These are phyloP conservation scores for Phytophthora cactorum DNA, from an alignment of 352 stramenopile genomes.

Conservation along the genomic window DNA sequence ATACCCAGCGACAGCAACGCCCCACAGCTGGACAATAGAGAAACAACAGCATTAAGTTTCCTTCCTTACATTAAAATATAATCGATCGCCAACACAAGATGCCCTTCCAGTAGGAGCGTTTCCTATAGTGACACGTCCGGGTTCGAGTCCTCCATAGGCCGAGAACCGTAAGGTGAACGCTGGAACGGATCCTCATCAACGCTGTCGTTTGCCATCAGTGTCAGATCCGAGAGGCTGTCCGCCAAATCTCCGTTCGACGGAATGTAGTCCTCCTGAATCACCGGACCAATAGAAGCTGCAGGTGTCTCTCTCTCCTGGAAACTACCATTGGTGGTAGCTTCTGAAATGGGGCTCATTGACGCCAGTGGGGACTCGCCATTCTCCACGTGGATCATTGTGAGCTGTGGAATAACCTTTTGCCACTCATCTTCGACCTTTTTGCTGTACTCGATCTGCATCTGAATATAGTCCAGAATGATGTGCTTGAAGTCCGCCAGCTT, in stretches of 20 bases:
- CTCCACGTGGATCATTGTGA: slow-evolving; percentile 79
- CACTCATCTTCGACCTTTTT: slow-evolving; percentile 90
- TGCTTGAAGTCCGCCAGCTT: slow-evolving; percentile 96
- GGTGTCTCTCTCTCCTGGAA: slow-evolving; percentile 23
- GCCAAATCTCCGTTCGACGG: slow-evolving; percentile 58
- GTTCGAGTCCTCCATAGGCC: slow-evolving; percentile 38
- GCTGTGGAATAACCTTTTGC: slow-evolving; percentile 76
- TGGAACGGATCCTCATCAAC: slow-evolving; percentile 35
- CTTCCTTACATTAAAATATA: slow-evolving; percentile 49
- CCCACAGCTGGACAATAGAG: slow-evolving; percentile 24
- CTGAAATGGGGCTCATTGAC: slow-evolving; percentile 49
- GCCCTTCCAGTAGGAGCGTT: not conserved
- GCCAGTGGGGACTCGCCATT: slow-evolving; percentile 34
- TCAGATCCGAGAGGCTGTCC: slow-evolving; percentile 61
- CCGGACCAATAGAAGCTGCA: slow-evolving; percentile 26
- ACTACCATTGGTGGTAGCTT: slow-evolving; percentile 21
- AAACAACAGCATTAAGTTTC: slow-evolving; percentile 16
- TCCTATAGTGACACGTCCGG: slow-evolving; percentile 42
- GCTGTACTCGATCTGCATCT: slow-evolving; percentile 97
- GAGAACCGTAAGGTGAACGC: slow-evolving; percentile 39
- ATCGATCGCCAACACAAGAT: slow-evolving; percentile 18
- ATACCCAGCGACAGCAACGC: not conserved
- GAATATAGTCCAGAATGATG: slow-evolving; percentile 97
- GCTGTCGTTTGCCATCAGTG: slow-evolving; percentile 48
- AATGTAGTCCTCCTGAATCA: slow-evolving; percentile 85